phyloP scores from a whole-genome alignment of 2,329 filamentous ascomycete species.

The Sodiomyces alkalinus region DNA sequence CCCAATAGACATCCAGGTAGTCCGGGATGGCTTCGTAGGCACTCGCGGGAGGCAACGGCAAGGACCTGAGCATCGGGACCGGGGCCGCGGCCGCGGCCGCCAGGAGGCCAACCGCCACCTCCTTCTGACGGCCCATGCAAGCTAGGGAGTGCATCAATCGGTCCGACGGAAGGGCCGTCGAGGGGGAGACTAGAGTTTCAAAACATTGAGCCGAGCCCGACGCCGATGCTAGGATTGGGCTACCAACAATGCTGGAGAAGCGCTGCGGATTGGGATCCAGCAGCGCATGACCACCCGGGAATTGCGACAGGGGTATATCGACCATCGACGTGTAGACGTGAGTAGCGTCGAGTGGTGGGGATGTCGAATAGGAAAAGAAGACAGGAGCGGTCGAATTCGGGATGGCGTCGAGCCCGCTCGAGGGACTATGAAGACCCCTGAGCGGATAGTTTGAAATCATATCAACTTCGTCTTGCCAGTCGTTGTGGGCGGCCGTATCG shows the following conservation, averaged over 20 bases:
- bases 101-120: conserved; percentile 21
- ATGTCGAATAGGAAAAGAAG: conserved; percentile 15
- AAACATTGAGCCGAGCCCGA: conserved; percentile 27
- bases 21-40: conserved; percentile 28
- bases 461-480: conserved; percentile 18
- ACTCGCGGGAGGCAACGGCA: conserved; percentile 14
- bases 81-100: conserved; percentile 19
- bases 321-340: conserved; percentile 18
- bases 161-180: conserved; percentile 21
- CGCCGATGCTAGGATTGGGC: conserved; percentile 29
- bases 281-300: conserved; percentile 19
- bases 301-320: conserved; percentile 19
- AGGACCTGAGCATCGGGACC: conserved; percentile 20
- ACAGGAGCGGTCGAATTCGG: conserved; percentile 11
- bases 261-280: conserved; percentile 20
- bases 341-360: conserved; percentile 11
- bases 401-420: conserved; percentile 14
- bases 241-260: conserved; percentile 29
- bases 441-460: too few species aligned
- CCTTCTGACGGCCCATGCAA: conserved; percentile 24
- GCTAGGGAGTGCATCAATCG: conserved; percentile 18
- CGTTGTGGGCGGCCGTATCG: conserved; percentile 11
- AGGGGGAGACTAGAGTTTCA: conserved; percentile 32
- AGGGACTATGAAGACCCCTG: too few species aligned
- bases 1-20: conserved; percentile 39